Evolutionary conservation across 352 stramenopile genomes (phyloP).

Genomic region (Plasmopara muralis): DNA sequence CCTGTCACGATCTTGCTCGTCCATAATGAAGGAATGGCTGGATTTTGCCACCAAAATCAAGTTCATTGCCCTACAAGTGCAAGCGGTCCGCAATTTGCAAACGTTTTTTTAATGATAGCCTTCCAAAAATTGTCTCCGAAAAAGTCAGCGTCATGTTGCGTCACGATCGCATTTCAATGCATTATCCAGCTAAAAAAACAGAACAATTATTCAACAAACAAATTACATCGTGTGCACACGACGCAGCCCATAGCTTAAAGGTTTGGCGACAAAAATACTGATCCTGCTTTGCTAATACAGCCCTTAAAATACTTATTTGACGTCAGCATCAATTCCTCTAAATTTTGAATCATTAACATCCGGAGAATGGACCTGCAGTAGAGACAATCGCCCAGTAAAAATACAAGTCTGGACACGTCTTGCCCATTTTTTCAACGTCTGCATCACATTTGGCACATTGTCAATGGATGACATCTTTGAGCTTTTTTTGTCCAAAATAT

Average conservation of each 20-base stretch:
- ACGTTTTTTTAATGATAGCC: slow-evolving; percentile 16
- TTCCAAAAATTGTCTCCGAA: slow-evolving; percentile 36
- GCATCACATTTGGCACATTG: no score
- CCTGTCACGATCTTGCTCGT: no score
- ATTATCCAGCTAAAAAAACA: no score
- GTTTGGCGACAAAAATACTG: no score
- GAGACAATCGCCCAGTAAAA: slow-evolving; percentile 37
- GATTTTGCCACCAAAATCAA: slow-evolving; percentile 8
- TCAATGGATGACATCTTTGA: no score
- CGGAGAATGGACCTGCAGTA: slow-evolving; percentile 41
- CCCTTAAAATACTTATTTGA: slow-evolving; percentile 35
- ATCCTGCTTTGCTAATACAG: slow-evolving; percentile 19
- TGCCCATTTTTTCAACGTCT: slow-evolving; percentile 24
- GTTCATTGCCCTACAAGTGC: slow-evolving; percentile 25
- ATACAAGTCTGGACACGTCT: slow-evolving; percentile 31
- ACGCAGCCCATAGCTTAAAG: no score
- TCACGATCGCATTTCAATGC: no score
- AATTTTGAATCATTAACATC: slow-evolving; percentile 28
- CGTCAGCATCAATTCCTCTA: slow-evolving; percentile 27
- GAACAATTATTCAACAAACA: slow-evolving; percentile 15
- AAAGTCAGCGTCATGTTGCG: neutral
- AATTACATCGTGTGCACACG: slow-evolving; percentile 22
- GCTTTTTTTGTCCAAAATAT: slow-evolving; percentile 2
- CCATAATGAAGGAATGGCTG: no score
- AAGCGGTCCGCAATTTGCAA: slow-evolving; percentile 29